Conservation (phyloP, 352 stramenopile genomes). For the Phytopythium ostracodes region DNA sequence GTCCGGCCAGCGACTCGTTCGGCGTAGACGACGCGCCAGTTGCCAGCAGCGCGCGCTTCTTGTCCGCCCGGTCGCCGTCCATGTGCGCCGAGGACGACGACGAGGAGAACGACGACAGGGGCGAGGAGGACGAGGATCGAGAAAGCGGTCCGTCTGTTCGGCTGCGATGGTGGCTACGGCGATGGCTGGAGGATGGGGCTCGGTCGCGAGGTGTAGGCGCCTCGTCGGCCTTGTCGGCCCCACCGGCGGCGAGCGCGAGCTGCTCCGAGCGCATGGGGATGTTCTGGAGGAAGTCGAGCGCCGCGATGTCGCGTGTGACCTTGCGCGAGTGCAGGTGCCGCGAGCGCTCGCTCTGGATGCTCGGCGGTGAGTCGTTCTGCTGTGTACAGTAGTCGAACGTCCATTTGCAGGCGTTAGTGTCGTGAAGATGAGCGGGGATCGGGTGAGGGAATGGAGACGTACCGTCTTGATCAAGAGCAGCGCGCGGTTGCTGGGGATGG, state of each 20-base stretch:
- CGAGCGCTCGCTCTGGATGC: constrained; percentile 44
- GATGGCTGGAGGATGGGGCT: background rate
- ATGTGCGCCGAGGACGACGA: constrained; percentile 8
- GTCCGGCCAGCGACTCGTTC: constrained; percentile 50
- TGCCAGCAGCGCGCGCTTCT: background rate
- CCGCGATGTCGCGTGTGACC: constrained; percentile 82
- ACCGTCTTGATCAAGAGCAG: constrained; percentile 37
- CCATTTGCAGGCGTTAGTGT: background rate
- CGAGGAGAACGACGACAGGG: background rate
- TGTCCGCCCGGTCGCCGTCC: background rate
- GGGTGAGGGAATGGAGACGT: too few species aligned
- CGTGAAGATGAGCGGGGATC: background rate
- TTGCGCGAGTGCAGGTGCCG: constrained; percentile 61
- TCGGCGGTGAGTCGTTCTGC: constrained; percentile 41
- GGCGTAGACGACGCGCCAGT: background rate
- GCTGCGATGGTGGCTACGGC: background rate
- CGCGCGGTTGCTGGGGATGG: background rate
- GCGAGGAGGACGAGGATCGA: background rate
- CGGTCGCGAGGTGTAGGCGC: background rate
- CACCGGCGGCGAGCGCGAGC: background rate
- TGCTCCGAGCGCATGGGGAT: constrained; percentile 81
- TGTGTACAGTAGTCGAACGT: background rate
- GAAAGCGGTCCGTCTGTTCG: background rate
- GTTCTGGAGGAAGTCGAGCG: constrained; percentile 85
- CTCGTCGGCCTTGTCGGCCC: background rate